Conservation (phyloP, 2,329 filamentous ascomycete species). For the Microcyclosporella mali region DNA sequence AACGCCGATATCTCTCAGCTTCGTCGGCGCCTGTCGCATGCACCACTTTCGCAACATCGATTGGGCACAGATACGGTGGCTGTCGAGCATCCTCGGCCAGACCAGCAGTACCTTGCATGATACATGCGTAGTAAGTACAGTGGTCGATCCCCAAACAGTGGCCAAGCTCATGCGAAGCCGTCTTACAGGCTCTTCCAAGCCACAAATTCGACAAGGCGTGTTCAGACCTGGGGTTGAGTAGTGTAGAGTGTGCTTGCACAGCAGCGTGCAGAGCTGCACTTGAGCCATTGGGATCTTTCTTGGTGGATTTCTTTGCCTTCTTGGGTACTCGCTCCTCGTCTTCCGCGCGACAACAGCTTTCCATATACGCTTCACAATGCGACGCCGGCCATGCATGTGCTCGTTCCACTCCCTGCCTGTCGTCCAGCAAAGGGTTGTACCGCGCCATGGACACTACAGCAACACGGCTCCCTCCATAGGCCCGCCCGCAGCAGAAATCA, state of each 20-base stretch:
- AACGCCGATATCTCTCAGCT: background rate
- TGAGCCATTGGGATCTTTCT: conserved; percentile 1
- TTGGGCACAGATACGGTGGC: conserved; percentile 57
- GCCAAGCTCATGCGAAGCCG: conserved; percentile 58
- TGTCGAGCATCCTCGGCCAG: conserved; percentile 56
- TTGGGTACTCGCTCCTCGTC: conserved; percentile 3
- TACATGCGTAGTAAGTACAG: conserved; percentile 59
- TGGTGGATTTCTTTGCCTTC: conserved; percentile 23
- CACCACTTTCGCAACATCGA: conserved; percentile 52
- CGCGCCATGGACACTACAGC: conserved; percentile 57
- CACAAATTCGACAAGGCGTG: conserved; percentile 40
- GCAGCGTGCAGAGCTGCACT: conserved; percentile 11
- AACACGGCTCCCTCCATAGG: conserved; percentile 59
- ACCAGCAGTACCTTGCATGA: conserved; percentile 56
- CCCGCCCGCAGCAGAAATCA: conserved; percentile 60
- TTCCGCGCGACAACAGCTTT: conserved; percentile 26
- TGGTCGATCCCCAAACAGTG: conserved; percentile 64
- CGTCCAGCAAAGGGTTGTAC: conserved; percentile 51
- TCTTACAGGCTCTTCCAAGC: conserved; percentile 53
- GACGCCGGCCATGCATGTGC: conserved; percentile 59
- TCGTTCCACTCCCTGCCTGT: conserved; percentile 39
- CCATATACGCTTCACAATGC: conserved; percentile 52
- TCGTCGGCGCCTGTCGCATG: conserved; percentile 8
- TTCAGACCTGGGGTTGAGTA: background rate
- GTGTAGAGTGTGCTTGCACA: conserved; percentile 5